Conservation (phyloP, 352 stramenopile species). For the Phytophthora fragariae region DNA sequence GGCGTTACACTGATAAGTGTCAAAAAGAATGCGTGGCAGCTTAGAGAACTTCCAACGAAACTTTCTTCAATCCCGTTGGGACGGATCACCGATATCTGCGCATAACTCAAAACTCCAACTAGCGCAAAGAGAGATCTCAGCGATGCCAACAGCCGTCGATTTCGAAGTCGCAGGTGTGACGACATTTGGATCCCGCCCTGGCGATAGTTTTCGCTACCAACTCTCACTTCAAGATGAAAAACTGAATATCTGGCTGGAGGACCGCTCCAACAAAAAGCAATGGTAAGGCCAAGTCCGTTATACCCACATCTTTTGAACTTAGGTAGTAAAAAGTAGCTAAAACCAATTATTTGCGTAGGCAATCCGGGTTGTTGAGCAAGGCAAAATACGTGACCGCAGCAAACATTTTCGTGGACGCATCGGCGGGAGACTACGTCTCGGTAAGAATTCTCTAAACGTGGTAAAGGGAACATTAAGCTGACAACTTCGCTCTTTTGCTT, state of each 20-base stretch:
- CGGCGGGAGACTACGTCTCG: conserved; percentile 22
- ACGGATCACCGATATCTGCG: not conserved
- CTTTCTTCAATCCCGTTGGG: too few relatives aligned
- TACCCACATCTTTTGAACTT: not conserved
- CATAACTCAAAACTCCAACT: not conserved
- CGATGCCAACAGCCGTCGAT: not conserved
- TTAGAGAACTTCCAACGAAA: too few relatives aligned
- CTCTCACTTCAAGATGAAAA: conserved; percentile 14
- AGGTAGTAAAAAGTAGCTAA: too few relatives aligned
- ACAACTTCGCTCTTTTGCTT: not conserved
- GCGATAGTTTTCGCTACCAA: conserved; percentile 8
- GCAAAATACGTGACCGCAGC: conserved; percentile 23
- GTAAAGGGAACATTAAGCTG: not conserved
- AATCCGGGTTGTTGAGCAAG: conserved; percentile 29
- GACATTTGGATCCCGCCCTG: conserved; percentile 4
- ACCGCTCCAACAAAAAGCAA: conserved; percentile 23
- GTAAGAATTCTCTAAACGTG: not conserved
- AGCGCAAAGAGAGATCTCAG: not conserved
- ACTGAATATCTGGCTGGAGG: conserved; percentile 19
- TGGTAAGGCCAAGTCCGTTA: not conserved
- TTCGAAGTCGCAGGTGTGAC: conserved; percentile 14
- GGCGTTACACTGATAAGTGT: too few relatives aligned
- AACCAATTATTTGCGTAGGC: conserved; percentile 1
- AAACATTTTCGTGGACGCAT: conserved; percentile 30
- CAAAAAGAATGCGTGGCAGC: too few relatives aligned